Conservation (phyloP, 2,329 filamentous ascomycete species). For the Claviceps sorghi region DNA sequence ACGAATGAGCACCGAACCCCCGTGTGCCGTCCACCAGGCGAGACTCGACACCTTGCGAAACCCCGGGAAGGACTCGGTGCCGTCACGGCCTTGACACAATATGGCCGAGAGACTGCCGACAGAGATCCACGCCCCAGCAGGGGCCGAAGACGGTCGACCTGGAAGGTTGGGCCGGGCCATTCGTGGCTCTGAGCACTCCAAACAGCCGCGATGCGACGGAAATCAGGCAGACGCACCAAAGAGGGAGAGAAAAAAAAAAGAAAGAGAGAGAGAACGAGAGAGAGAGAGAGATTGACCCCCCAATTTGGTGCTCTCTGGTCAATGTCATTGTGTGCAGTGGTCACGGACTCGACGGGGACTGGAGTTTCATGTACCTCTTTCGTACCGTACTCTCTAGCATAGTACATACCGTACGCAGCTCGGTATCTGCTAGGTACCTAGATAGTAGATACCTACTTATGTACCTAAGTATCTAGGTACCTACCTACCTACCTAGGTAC, state of each 20-base stretch:
- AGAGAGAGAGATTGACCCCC: no score
- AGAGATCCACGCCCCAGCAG: conserved; percentile 1
- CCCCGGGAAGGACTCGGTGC: neutral
- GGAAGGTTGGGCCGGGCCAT: no score
- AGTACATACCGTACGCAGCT: no score
- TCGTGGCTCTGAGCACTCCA: neutral
- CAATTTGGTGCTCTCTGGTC: neutral
- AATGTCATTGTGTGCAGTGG: neutral
- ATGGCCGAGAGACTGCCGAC: conserved; percentile 7
- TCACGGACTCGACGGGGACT: neutral
- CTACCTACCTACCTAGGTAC: no score
- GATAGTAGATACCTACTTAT: no score
- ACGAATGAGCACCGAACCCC: neutral
- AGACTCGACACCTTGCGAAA: neutral
- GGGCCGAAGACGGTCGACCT: neutral
- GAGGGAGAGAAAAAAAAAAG: no score
- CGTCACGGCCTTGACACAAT: conserved; percentile 1
- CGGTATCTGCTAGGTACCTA: no score
- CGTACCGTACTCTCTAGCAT: no score
- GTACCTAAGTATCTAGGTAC: no score
- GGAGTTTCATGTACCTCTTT: neutral
- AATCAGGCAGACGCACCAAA: neutral
- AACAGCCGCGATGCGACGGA: neutral
- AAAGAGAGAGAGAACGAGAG: no score
- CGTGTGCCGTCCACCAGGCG: neutral